Base-by-base conservation (phyloP, 441 rosid species). In the Corymbia calophylla region DNA sequence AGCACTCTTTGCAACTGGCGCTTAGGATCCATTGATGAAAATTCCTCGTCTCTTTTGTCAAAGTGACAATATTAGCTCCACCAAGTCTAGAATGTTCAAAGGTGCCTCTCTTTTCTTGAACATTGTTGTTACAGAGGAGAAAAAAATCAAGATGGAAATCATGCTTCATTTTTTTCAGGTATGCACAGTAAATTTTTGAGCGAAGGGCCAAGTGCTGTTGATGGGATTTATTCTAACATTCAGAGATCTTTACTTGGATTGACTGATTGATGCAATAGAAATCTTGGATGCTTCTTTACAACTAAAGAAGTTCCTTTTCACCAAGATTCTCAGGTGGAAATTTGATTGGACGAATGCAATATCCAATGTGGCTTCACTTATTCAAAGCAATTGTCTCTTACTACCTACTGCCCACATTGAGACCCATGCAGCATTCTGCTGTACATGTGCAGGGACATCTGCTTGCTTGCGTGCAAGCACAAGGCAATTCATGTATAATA, bases 1-100 rank as follows among this genome's bases (percentile, higher is more conserved):
- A 92, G 92, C 86, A 68, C 56, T 70, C 90, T 91, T 88, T 51
- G 91, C 53, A 96, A 97, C 89, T 97, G 98, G 98, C 88, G 68
- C 80, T 90, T 97, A 64, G 95, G 94, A 88, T 58, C 92, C 44
- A 93, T 94, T 89, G 88, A 88, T 84, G 54, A 53, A 44, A 94
- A 92, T 39, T 39, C 91, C 64, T n/a, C 68, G 80, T 84, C 86
- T 35, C 87, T 90, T 87, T 87, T 90, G 87, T 84, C 90, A 66
- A 94, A 91, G 91, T 53, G 32, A 88, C 89, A 91, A 39, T 39
- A 77, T 3, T 77, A 77, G 84, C 51, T 77, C 84, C 23, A 23
- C 84, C 27, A 39, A 73, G 49, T 39, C 82, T 21, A 77, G n/a
- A 77, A 39, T 77, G 84, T 44, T 2, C n/a, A 77, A 77, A 77